A percentile compares a stretch with the other conserved stretches of the same genome.
Evolutionary conservation across 768 basidiomycete genomes (phyloP).

Genomic region (Phaeotremella skinneri): DNA sequence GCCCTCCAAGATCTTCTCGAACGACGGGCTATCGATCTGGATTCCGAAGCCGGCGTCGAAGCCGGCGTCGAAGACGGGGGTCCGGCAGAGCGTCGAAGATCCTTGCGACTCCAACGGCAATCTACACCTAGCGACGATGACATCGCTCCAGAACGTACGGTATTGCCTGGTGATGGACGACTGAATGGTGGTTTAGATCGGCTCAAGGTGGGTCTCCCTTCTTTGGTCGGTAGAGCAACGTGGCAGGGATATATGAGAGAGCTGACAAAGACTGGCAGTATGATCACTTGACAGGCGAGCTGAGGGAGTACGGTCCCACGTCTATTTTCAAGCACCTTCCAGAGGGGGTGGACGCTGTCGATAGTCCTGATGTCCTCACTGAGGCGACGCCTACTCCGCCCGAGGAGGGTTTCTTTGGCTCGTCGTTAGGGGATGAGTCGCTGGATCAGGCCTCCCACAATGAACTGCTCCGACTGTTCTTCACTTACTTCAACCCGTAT

Average conservation of each 20-base stretch:
- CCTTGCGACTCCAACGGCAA: too few species aligned
- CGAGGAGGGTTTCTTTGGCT: background rate
- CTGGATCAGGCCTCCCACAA: constrained; percentile 1
- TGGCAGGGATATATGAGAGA: background rate
- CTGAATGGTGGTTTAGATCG: background rate
- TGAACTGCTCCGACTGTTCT: constrained; percentile 14
- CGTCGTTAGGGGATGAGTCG: background rate
- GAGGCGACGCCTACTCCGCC: background rate
- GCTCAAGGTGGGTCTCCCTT: background rate
- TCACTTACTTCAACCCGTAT: constrained; percentile 16
- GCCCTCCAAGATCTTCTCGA: background rate
- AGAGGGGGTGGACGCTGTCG: constrained; percentile 7
- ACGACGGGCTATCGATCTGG: background rate
- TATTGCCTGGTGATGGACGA: background rate
- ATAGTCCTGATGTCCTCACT: background rate
- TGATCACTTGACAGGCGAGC: constrained; percentile 44
- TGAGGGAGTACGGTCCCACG: constrained; percentile 19
- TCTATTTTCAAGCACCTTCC: constrained; percentile 21
- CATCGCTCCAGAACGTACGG: background rate
- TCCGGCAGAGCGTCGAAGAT: too few species aligned
- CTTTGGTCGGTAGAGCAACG: background rate
- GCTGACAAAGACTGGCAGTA: constrained; percentile 3
- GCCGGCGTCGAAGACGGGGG: too few species aligned
- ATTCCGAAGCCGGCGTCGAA: too few species aligned
- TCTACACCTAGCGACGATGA: background rate